Conservation (phyloP, 176 grass and related monocot genomes). For the Cenchrus fungigraminus region DNA sequence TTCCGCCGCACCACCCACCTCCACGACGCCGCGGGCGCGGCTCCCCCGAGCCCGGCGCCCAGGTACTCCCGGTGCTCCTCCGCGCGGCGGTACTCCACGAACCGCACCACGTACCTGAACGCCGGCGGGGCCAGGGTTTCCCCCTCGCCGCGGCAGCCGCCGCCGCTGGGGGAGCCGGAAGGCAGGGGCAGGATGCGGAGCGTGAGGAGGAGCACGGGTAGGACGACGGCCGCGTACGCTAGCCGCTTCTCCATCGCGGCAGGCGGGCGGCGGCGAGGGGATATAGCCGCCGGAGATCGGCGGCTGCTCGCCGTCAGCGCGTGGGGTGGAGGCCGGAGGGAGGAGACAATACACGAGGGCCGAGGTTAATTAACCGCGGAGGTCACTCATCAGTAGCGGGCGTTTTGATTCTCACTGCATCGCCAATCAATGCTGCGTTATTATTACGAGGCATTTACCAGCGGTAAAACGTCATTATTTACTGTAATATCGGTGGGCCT, state of each 20-base stretch:
- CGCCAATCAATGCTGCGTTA: background rate
- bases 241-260: slow-evolving; percentile 33
- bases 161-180: slow-evolving; percentile 8
- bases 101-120: slow-evolving; percentile 76
- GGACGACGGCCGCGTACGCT: slow-evolving; percentile 31
- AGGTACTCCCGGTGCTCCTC: slow-evolving; percentile 71
- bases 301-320: slow-evolving; percentile 34
- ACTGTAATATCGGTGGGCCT: background rate
- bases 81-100: slow-evolving; percentile 66
- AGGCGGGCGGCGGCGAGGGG: background rate
- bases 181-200: slow-evolving; percentile 40
- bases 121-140: slow-evolving; percentile 28
- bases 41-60: slow-evolving; percentile 43
- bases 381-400: background rate
- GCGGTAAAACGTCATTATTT: background rate
- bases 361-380: slow-evolving; percentile 23
- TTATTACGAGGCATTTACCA: background rate
- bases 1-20: slow-evolving; percentile 86
- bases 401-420: background rate
- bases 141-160: background rate
- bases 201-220: slow-evolving; percentile 50
- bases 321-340: background rate
- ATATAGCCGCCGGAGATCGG: slow-evolving; percentile 44
- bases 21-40: slow-evolving; percentile 47
- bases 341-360: background rate